Base-by-base conservation (phyloP, 768 basidiomycete species). In the Rickenella mellea region DNA sequence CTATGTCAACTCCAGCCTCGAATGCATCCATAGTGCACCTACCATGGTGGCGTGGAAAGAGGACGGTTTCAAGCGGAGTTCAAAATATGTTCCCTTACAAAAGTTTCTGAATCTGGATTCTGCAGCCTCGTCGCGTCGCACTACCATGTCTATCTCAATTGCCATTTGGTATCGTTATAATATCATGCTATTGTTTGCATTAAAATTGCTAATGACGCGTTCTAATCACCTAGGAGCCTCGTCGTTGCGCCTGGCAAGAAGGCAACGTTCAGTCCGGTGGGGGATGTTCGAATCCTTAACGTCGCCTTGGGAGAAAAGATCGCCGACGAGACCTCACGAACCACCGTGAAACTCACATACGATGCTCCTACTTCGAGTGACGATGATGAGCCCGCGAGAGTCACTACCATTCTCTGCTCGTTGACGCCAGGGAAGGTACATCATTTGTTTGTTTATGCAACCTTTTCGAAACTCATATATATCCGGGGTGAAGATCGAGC, bases 381-480 rank as follows among this genome's bases (percentile, higher is more conserved):
- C 4, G 67, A 68, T 0, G 67, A 66, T 0, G 37, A 48, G 31
- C 46, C 47, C 8, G 43, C 35, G 17, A 39, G 57, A 15, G 54
- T 62, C 38, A 71, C 73, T 24, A 78, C 80, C 14, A 69, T 89
- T 43, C 66, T 94, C 12, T 82, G 83, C 56, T 78, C 88, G 1
- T 67, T 96, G 52, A 88, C 81, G 38, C 80, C 85, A 21, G 84
- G 87, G 46, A 85, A 81, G 67, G 91, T 87, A 53, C 42, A 70
- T 51, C 17, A 24, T 25, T 11, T 37, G n/a, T 39, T 24, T 29
- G 42, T 30, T 39, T 41, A 14, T 10, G 7, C 6, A 38, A 8
- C 10, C 41, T 8, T 12, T 33, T 45, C 7, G 35, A 9, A 36
- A n/a, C 15, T 41, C 14, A 42, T 27, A 42, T 27, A 21, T 32